Evolutionary conservation across 306 rosid genomes (phyloP).

Genomic region (Cercis canadensis): DNA sequence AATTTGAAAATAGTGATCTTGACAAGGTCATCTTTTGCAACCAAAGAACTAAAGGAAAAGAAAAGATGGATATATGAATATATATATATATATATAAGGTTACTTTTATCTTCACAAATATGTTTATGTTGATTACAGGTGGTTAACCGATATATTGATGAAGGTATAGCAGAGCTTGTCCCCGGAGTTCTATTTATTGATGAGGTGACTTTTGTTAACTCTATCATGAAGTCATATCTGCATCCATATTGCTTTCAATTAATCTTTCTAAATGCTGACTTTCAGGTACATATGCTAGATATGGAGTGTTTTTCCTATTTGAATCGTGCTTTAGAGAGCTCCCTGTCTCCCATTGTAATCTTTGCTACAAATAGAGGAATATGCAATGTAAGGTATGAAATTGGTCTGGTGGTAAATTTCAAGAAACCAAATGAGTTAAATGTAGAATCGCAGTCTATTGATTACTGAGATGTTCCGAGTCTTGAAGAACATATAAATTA

Average conservation of each 20-base stretch:
- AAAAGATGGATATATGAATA: slow-evolving; percentile 10
- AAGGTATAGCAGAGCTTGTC: slow-evolving; percentile 98
- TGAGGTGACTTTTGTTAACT: slow-evolving; percentile 52
- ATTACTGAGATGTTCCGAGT: not conserved
- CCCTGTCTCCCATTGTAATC: slow-evolving; percentile 91
- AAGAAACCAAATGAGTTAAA: slow-evolving; percentile 30
- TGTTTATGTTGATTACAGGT: slow-evolving; percentile 59
- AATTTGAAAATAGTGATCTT: not conserved
- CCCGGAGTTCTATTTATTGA: slow-evolving; percentile 95
- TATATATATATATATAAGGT: not conserved
- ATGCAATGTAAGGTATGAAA: slow-evolving; percentile 89
- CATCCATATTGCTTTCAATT: slow-evolving; percentile 18
- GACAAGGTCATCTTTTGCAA: not conserved
- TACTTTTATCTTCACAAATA: not conserved
- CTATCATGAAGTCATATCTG: slow-evolving; percentile 11
- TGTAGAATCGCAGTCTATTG: not conserved
- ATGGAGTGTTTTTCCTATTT: slow-evolving; percentile 97
- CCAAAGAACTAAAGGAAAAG: slow-evolving; percentile 6
- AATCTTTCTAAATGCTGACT: slow-evolving; percentile 27
- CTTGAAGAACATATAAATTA: too few species aligned
- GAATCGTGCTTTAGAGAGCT: slow-evolving; percentile 96
- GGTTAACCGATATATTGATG: slow-evolving; percentile 91
- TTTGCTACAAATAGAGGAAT: slow-evolving; percentile 99
- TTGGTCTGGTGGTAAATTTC: slow-evolving; percentile 14
- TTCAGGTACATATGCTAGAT: slow-evolving; percentile 94